Base-by-base conservation (phyloP, 768 basidiomycete genomes). In the Suillus lakei region DNA sequence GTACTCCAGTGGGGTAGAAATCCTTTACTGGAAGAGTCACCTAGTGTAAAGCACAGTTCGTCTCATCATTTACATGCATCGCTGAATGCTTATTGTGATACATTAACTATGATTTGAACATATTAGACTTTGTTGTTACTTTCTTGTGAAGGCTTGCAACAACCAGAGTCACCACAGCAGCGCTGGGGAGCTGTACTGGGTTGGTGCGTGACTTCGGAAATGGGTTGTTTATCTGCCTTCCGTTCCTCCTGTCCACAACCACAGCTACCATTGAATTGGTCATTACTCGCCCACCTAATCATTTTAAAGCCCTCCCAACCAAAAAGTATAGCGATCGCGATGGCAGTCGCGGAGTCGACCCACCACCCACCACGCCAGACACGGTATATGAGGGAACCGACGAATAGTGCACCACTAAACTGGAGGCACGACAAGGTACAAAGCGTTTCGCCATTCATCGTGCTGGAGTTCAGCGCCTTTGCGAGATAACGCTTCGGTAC, bases 351-450 rank as follows among this genome's bases (percentile, higher is more conserved):
- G 23, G 79, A 70, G 63, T 84, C 84, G 15, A 83, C 71, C 83
- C 84, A 84, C 84, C 83, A 84, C 0, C 82, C 84, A n/a, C 80
- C 78, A 7, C 70, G 64, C 83, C 83, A 82, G 5, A 78, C 67
- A 8, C 77, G 70, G 51, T 73, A 83, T 34, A 83, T 73, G 56
- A 82, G 63, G 5, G 78, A 77, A 2, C 83, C 84, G 2, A 79
- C 46, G 62, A 84, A 80, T 16, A 84, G 69, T 2, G 84, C 81
- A 26, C 75, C 44, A 0, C 82, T 83, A 36, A 84, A 77, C 62
- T 84, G 77, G 46, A 79, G 76, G 66, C 84, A 84, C 34, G 77
- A 78, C 12, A 84, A 76, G 0, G 80, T 77, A 36, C 83, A 84
- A 43, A 77, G 72, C 2, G 84, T 81, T 70, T 84, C 83, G 38